These are phyloP conservation scores for Amaranthus cruentus DNA, from an alignment of 148 eudicot genomes.

Conservation along the genomic window DNA sequence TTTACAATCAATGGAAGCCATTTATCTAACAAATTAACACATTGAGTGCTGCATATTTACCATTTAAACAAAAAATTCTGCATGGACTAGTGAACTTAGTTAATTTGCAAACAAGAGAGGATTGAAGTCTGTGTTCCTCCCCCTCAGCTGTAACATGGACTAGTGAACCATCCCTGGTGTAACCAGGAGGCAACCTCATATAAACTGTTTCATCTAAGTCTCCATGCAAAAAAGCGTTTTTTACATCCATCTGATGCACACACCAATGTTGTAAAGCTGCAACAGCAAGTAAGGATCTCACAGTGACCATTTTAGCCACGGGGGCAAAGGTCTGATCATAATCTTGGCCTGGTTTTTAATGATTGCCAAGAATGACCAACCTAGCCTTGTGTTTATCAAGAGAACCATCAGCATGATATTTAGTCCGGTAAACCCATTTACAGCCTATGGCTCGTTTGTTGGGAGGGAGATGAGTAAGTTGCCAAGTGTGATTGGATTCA, in stretches of 20 bases:
- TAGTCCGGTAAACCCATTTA: not conserved
- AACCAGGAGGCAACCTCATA: not conserved
- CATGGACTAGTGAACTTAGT: not conserved
- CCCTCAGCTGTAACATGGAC: not conserved
- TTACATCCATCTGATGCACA: not conserved
- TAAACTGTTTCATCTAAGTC: not conserved
- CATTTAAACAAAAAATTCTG: too few relatives aligned
- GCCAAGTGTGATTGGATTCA: not conserved
- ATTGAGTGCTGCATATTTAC: too few relatives aligned
- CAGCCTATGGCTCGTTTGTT: not conserved
- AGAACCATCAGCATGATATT: not conserved
- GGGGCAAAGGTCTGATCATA: constrained; percentile 1
- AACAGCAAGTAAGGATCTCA: not conserved
- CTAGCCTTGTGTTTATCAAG: not conserved
- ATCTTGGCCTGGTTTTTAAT: not conserved
- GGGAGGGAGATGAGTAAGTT: not conserved
- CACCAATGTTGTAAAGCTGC: not conserved
- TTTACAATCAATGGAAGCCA: too few relatives aligned
- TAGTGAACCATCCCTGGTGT: too few relatives aligned
- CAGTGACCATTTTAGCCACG: not conserved
- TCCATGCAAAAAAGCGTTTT: not conserved
- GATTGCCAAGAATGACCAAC: not conserved
- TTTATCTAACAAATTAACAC: too few relatives aligned
- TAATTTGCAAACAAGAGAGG: not conserved
- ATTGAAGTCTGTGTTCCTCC: too few relatives aligned